A percentile compares a stretch with the other conserved stretches of the same genome.
phyloP scores from a whole-genome alignment of 805 yeast species.

The Citeromyces nyonsensis region DNA sequence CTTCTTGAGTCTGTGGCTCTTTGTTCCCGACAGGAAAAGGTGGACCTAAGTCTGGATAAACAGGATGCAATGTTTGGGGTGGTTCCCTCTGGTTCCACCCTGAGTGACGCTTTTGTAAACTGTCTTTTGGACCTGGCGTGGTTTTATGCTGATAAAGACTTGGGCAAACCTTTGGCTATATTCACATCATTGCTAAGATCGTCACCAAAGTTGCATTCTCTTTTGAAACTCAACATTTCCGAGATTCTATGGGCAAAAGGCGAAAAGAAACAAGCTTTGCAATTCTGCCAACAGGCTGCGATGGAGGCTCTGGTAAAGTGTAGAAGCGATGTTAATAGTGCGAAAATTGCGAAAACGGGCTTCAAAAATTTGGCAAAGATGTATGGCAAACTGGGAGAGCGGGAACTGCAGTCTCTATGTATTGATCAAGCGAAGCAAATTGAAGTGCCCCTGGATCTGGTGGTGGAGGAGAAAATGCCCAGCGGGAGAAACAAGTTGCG shows the following conservation, averaged over 20 bases:
- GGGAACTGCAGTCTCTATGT: slow-evolving; percentile 12
- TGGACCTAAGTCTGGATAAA: no score
- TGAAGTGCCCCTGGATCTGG: slow-evolving; percentile 14
- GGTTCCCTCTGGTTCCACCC: background rate
- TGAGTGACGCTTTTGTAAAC: slow-evolving; percentile 9
- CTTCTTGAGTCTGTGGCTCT: background rate
- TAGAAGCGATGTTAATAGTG: slow-evolving; percentile 16
- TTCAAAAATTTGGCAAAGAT: slow-evolving; percentile 17
- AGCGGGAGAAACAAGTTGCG: slow-evolving; percentile 9
- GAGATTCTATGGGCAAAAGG: slow-evolving; percentile 23
- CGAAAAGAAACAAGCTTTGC: slow-evolving; percentile 16
- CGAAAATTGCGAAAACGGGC: slow-evolving; percentile 20
- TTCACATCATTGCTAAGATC: slow-evolving; percentile 16
- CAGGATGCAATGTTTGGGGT: background rate
- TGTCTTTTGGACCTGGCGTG: slow-evolving; percentile 14
- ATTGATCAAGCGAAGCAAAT: slow-evolving; percentile 9
- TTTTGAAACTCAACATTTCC: slow-evolving; percentile 23
- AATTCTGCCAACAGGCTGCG: slow-evolving; percentile 22
- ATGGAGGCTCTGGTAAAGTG: slow-evolving; percentile 14
- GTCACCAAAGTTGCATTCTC: slow-evolving; percentile 16
- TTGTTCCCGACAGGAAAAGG: background rate
- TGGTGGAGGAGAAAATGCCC: slow-evolving; percentile 1
- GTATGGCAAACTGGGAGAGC: slow-evolving; percentile 14
- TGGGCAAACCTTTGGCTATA: slow-evolving; percentile 16
- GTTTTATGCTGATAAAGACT: slow-evolving; percentile 10